Evolutionary conservation across 306 rosid genomes (phyloP).

Genomic region (Vigna nakashimae): DNA sequence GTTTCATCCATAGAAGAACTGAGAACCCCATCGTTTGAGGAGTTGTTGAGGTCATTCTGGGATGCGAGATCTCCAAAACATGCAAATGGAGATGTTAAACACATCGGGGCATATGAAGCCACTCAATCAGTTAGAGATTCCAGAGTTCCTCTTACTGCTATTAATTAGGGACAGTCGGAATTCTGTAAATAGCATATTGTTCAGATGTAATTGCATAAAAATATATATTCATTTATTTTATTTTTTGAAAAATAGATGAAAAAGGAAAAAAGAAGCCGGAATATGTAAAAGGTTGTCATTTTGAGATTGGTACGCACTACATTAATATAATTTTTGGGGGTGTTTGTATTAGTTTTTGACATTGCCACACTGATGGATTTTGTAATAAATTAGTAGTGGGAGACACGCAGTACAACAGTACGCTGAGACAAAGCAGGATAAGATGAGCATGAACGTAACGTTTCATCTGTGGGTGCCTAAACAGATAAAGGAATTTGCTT

Average conservation of each 20-base stretch:
- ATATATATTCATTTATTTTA: conserved; percentile 55
- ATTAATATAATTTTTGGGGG: conserved; percentile 35
- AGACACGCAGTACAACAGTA: neutral
- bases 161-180: conserved; percentile 64
- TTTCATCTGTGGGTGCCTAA: conserved; percentile 9
- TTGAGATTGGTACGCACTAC: conserved; percentile 30
- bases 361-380: neutral
- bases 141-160: conserved; percentile 96
- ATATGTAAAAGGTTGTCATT: conserved; percentile 32
- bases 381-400: neutral
- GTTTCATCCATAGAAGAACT: conserved; percentile 88
- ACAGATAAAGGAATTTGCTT: conserved; percentile 29
- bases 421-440: conserved; percentile 9
- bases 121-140: conserved; percentile 91
- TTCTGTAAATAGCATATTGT: conserved; percentile 76
- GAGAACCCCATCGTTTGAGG: conserved; percentile 92
- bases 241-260: conserved; percentile 13
- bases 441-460: neutral
- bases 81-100: conserved; percentile 89
- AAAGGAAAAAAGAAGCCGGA: conserved; percentile 36
- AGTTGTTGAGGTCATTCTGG: conserved; percentile 85
- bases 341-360: conserved; percentile 34
- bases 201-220: conserved; percentile 52
- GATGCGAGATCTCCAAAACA: conserved; percentile 74
- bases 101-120: conserved; percentile 73